These are phyloP conservation scores for Mollisiaceae sp. DNA, from an alignment of 2,329 filamentous ascomycete genomes.

Conservation along the genomic window DNA sequence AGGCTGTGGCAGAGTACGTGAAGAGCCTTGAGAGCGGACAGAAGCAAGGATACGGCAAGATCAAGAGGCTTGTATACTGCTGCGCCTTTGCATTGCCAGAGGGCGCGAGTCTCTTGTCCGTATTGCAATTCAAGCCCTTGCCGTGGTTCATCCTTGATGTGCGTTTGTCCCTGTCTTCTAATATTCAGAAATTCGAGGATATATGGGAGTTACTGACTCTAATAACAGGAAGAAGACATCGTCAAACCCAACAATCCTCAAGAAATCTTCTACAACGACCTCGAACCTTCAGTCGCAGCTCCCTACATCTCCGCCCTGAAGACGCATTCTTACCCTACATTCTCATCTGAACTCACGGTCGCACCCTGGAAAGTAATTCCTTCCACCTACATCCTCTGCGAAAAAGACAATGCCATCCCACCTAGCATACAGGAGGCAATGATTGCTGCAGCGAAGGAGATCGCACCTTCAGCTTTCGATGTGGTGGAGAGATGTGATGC, in stretches of 20 bases:
- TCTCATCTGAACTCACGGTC: constrained; percentile 39
- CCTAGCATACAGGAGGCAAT: constrained; percentile 45
- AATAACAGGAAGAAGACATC: constrained; percentile 13
- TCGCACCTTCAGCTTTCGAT: constrained; percentile 29
- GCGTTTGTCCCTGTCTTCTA: background rate
- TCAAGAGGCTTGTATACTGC: constrained; percentile 32
- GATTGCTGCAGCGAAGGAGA: constrained; percentile 34
- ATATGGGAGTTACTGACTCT: background rate
- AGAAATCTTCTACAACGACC: constrained; percentile 46
- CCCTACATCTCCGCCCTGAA: constrained; percentile 34
- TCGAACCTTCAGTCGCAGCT: constrained; percentile 35
- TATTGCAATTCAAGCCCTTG: constrained; percentile 17
- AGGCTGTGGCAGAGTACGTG: constrained; percentile 43
- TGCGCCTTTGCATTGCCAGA: constrained; percentile 29
- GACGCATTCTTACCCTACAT: constrained; percentile 39
- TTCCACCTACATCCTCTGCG: constrained; percentile 48
- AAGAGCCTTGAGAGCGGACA: constrained; percentile 38
- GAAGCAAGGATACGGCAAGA: constrained; percentile 45
- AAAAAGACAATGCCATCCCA: constrained; percentile 46
- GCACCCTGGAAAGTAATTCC: constrained; percentile 48
- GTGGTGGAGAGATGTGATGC: constrained; percentile 30
- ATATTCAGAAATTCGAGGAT: background rate
- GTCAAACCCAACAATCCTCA: constrained; percentile 30
- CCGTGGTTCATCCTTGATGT: constrained; percentile 31
- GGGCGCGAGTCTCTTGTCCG: constrained; percentile 28